Base-by-base conservation (phyloP, 371 early-diverging fungal genomes). In the Choanephora cucurbitarum region DNA sequence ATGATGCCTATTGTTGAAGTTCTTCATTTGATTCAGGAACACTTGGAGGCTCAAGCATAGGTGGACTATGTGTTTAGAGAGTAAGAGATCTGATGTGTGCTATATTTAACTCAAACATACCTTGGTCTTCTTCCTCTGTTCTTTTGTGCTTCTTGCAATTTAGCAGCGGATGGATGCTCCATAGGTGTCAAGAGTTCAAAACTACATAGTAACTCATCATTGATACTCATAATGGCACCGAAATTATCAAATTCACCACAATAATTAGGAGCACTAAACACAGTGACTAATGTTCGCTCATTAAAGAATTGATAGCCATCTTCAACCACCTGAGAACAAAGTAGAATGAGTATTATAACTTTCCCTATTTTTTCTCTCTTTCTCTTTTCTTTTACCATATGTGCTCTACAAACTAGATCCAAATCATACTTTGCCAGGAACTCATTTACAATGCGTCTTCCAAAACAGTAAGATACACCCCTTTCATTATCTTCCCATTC, bases 241-340 rank as follows among this genome's bases (percentile, higher is more conserved):
- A 85, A 89, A 52, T 99, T 99, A 69, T 97, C 97, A 80, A 98
- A 99, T 70, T 98, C 99, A 39, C 99, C 99, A 69, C 99, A 99
- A 71, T 99, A 99, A 76, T 99, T 99, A 40, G 99, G 99, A 5
- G 99, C 99, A 17, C 92, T 92, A 67, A 98, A 99, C n/a, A 99
- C 83, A 10, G 99, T 99, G 4, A 99, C 99, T 18, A 98, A 73
- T 18, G 90, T 87, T 31, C 96, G 85, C 57, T 96, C 91, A 52
- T 92, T 93, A 81, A 99, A 99, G 72, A 99, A 99, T 75, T 99
- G 97, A 72, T 99, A 99, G 8, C 99, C 99, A 67, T 98, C 98
- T 74, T 98, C 98, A 4, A 99, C 98, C 2, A 99, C 97, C 89
- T 55, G 14, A 17, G n/a, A 5, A 51, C 15, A 7, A 11, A n/a